Evolutionary conservation across 495 filamentous ascomycete genomes (phyloP), one percentile per base, ranked within the genome.

Genomic region (Jackrogersella minutella): DNA sequence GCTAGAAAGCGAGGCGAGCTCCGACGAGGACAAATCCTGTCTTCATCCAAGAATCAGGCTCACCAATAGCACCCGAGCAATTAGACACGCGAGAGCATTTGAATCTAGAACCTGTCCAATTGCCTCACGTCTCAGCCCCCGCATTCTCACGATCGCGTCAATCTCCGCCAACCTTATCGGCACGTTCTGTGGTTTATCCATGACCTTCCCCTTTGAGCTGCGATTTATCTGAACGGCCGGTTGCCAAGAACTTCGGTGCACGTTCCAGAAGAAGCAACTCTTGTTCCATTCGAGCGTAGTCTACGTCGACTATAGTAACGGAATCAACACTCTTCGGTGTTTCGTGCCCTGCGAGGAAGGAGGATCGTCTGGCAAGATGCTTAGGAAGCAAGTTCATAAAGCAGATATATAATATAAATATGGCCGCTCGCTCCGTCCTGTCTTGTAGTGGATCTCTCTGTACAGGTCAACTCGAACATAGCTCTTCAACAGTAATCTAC

Each of bases 101-200:
- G 14, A 41, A 11, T 43, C 55, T 51, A 22, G 49, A 58, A 21
- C 50, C 49, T 22, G 30, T 22, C 17, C 28, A 56, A 47, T 44
- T 30, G 19, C 34, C 40, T 36, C 21, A 11, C 41, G 6, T 46
- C 30, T 54, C 44, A 31, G 17, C 22, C 65, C 58, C 59, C 59
- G 47, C 43, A 53, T 44, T 47, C 26, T 49, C 60, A 44, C 30
- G 31, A 53, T 57, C 59, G 60, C 49, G 34, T n/a, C 60, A 56
- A 56, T 53, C 60, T 69, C 60, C 61, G 37, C 66, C 61, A 64
- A 69, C 61, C 51, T 64, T 64, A 69, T 69, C 66, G 51, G 60
- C 66, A 69, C 66, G 61, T 69, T 64, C 49, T 54, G 39, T 51
- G 31, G 24, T 39, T n/a, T 50, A 60, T 56, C 60, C 55, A 46